phyloP scores from a whole-genome alignment of 148 eudicot species.

The Arbutus unedo region DNA sequence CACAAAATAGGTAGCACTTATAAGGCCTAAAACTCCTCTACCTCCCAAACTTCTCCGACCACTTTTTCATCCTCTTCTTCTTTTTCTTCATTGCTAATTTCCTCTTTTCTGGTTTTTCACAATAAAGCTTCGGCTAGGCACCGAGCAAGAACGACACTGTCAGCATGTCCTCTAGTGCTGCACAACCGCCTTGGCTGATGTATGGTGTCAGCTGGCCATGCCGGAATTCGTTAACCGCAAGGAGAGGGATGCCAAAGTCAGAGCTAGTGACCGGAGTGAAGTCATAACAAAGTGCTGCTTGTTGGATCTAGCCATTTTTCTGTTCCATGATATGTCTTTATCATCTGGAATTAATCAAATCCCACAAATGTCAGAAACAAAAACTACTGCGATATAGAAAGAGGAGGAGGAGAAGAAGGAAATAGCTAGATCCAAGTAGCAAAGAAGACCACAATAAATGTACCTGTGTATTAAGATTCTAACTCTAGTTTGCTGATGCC shows the following conservation, averaged over 20 bases:
- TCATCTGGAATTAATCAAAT: conserved; percentile 20
- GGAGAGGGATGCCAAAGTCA: conserved; percentile 30
- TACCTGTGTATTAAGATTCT: too few species aligned
- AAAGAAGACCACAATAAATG: too few species aligned
- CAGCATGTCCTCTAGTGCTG: conserved; percentile 31
- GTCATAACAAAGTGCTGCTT: neutral
- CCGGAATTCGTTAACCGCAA: too few species aligned
- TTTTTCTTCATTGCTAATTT: conserved; percentile 8
- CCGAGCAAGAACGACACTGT: conserved; percentile 41
- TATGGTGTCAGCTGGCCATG: conserved; percentile 51
- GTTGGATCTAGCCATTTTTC: conserved; percentile 15
- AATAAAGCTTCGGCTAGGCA: conserved; percentile 36
- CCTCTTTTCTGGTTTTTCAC: conserved; percentile 9
- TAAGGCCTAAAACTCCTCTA: conserved; percentile 42
- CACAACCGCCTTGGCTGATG: conserved; percentile 53
- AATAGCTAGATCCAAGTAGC: neutral
- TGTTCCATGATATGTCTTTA: conserved; percentile 20
- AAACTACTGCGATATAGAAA: too few species aligned
- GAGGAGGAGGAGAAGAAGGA: neutral
- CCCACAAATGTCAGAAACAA: neutral
- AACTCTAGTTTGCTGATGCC: too few species aligned
- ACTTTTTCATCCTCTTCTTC: conserved; percentile 28
- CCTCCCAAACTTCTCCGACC: conserved; percentile 39
- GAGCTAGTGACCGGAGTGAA: conserved; percentile 31
- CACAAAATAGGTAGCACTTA: conserved; percentile 29